Percentiles rank a stretch among this genome's conserved stretches.
Evolutionary conservation across 1,139 yeast species (phyloP).

Genomic region (Diutina mesorugosa): DNA sequence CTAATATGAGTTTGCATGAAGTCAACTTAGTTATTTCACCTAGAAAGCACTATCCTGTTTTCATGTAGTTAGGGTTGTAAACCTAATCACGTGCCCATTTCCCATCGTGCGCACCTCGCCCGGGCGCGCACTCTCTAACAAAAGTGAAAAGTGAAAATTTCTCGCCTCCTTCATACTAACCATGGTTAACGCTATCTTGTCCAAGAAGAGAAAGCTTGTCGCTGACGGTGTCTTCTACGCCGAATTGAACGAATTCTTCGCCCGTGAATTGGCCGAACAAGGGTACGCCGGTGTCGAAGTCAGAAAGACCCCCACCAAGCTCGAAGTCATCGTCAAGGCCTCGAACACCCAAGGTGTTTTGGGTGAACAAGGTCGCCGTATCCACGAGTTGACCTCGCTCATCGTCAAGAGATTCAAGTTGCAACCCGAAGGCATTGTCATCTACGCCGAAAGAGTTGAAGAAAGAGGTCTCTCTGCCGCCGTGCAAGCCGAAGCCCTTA

Average conservation of each 20-base stretch:
- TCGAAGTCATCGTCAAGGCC: conserved; percentile 97
- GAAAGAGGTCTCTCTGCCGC: conserved; percentile 99
- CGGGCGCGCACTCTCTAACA: not conserved
- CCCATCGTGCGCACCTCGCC: too few relatives aligned
- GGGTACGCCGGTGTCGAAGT: conserved; percentile 99
- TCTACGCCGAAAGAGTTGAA: conserved; percentile 98
- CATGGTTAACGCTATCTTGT: conserved; percentile 9
- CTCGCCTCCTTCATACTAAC: not conserved
- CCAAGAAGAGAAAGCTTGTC: conserved; percentile 11
- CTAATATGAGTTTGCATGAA: too few relatives aligned
- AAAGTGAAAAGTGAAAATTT: not conserved
- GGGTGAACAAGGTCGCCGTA: conserved; percentile 99
- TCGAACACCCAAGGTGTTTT: conserved; percentile 98
- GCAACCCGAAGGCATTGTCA: conserved; percentile 86
- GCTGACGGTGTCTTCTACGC: conserved; percentile 99
- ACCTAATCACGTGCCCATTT: not conserved
- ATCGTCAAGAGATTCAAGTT: conserved; percentile 98
- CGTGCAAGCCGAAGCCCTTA: conserved; percentile 98
- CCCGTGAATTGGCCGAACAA: conserved; percentile 99
- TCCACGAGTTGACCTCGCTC: conserved; percentile 96
- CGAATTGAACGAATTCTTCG: conserved; percentile 99
- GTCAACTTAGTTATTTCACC: too few relatives aligned
- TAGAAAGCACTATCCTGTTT: too few relatives aligned
- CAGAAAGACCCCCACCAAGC: conserved; percentile 96
- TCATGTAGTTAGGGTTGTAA: not conserved